Percentiles rank a stretch among this genome's conserved stretches.
Conservation (phyloP, 106 monocot genomes). For the Dendrobium officinale region DNA sequence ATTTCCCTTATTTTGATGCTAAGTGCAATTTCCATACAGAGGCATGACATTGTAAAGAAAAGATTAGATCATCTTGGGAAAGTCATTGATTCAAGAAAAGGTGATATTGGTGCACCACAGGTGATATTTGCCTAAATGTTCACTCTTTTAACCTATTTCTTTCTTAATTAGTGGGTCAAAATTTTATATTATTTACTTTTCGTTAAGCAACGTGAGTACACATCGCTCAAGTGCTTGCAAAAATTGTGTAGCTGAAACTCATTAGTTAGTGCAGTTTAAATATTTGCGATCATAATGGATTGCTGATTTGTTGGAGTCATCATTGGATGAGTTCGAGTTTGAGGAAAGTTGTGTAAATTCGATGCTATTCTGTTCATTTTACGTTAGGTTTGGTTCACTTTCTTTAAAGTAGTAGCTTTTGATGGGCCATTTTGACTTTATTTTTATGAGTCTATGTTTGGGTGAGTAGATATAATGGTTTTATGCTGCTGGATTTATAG, state of each 20-base stretch:
- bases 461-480: background rate
- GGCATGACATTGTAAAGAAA: constrained; percentile 86
- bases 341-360: background rate
- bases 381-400: background rate
- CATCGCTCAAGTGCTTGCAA: background rate
- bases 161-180: background rate
- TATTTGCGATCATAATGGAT: background rate
- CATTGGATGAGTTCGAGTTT: background rate
- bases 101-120: constrained; percentile 74
- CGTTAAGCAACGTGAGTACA: background rate
- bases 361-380: background rate
- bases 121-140: background rate
- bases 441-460: too few relatives aligned
- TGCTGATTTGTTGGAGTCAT: background rate
- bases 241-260: background rate
- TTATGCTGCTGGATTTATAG: too few relatives aligned
- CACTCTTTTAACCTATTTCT: background rate
- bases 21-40: constrained; percentile 39
- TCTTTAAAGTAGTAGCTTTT: background rate
- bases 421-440: background rate
- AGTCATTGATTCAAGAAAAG: constrained; percentile 64
- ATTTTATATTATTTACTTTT: background rate
- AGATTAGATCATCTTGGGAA: constrained; percentile 82
- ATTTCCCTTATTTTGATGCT: constrained; percentile 3
- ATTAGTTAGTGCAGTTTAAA: background rate